Percentiles rank a stretch among this genome's conserved stretches.
These are phyloP conservation scores for Ceratobasidium sp. DNA, from an alignment of 1,284 basidiomycete genomes.

Conservation along the genomic window DNA sequence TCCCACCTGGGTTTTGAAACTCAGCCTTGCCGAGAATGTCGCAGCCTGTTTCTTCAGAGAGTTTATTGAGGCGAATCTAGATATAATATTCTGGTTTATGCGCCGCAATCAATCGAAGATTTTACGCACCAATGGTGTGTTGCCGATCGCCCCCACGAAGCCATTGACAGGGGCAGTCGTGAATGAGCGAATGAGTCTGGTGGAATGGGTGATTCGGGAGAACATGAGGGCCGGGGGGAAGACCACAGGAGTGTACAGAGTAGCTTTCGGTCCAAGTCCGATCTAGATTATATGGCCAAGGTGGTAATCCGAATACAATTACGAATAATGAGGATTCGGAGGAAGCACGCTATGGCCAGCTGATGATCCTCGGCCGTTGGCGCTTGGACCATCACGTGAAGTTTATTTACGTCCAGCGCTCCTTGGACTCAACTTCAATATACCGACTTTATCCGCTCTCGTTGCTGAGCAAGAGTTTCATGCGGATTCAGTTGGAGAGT, in stretches of 20 bases:
- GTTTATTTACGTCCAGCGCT: background rate
- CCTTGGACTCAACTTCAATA: background rate
- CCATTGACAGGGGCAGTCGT: conserved; percentile 70
- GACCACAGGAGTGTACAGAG: background rate
- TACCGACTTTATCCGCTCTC: conserved; percentile 4
- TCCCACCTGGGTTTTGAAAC: conserved; percentile 98
- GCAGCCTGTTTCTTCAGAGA: conserved; percentile 89
- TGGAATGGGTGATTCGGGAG: conserved; percentile 5
- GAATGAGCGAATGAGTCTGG: conserved; percentile 51
- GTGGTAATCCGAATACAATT: background rate
- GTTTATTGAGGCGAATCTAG: conserved; percentile 80
- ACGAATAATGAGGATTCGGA: background rate
- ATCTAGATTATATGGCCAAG: background rate
- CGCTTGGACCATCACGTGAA: conserved; percentile 21
- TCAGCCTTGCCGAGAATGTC: conserved; percentile 94
- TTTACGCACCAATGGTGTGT: conserved; percentile 83
- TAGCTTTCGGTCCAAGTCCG: background rate
- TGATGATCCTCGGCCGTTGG: background rate
- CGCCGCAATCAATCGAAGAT: conserved; percentile 39
- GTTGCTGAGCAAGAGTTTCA: background rate
- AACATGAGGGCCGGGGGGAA: conserved; percentile 4
- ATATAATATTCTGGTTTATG: background rate
- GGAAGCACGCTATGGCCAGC: background rate
- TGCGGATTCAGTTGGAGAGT: background rate
- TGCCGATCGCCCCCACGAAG: conserved; percentile 88